phyloP scores from a whole-genome alignment of 2,329 filamentous ascomycete species.

The Huntiella savannae region DNA sequence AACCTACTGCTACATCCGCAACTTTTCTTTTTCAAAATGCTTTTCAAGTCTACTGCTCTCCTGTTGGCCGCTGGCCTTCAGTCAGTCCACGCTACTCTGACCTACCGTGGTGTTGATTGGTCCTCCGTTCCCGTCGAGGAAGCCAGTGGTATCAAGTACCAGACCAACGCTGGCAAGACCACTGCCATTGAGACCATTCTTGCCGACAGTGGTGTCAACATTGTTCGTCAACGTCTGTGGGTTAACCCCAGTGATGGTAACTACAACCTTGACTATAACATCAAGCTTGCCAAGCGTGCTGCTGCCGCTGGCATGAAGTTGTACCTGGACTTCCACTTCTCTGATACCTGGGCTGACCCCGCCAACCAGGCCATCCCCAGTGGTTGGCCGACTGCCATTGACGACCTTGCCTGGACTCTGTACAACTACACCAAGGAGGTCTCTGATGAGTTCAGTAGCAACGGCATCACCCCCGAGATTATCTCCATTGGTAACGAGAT shows the following conservation, averaged over 20 bases:
- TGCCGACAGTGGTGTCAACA: constrained; percentile 43
- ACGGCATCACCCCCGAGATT: constrained; percentile 36
- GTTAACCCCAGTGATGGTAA: constrained; percentile 44
- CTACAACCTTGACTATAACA: constrained; percentile 53
- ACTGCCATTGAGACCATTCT: constrained; percentile 45
- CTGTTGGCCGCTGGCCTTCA: constrained; percentile 4
- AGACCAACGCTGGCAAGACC: constrained; percentile 30
- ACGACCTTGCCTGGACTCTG: constrained; percentile 38
- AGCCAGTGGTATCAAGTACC: constrained; percentile 39
- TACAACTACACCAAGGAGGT: constrained; percentile 51
- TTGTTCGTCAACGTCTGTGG: constrained; percentile 52
- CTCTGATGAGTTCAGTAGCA: constrained; percentile 38
- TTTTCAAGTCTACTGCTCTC: constrained; percentile 2
- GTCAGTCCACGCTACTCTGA: constrained; percentile 25
- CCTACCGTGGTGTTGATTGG: constrained; percentile 51
- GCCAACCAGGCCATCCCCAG: constrained; percentile 40
- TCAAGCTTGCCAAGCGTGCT: constrained; percentile 46
- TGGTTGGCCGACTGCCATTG: constrained; percentile 42
- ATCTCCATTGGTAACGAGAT: constrained; percentile 62
- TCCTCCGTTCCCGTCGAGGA: constrained; percentile 49
- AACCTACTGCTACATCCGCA: neutral
- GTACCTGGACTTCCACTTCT: constrained; percentile 45
- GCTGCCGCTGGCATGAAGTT: constrained; percentile 41
- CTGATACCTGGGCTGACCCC: constrained; percentile 55
- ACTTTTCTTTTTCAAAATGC: constrained; percentile 1